Base-by-base conservation (phyloP, 1,284 basidiomycete genomes). In the Violaceomyces palustris region DNA sequence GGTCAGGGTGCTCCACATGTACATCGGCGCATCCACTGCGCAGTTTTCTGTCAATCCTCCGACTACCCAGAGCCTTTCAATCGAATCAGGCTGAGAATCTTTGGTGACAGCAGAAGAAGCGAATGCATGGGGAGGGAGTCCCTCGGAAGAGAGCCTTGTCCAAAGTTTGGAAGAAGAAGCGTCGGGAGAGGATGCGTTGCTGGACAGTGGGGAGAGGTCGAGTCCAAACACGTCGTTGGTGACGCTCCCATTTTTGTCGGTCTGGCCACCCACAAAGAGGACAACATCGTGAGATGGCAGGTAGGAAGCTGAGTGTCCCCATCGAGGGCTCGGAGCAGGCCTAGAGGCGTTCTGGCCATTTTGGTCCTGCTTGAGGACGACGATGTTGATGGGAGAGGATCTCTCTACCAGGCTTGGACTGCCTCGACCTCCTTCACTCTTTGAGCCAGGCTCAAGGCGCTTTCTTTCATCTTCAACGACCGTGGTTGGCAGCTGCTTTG, bases 231-330 rank as follows among this genome's bases (percentile, higher is more conserved):
- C 64, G 19, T 65, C 47, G 37, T 60, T 50, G 4, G 67, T 67
- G 15, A 66, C 48, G n/a, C 31, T 50, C 1, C 47, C 44, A 15
- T 38, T 19, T 23, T 43, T 24, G 25, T 45, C 52, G 30, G 71
- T 54, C 30, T 73, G 70, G 2, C 69, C 70, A 12, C 69, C 69
- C 8, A 73, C 50, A 19, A 72, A 41, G 18, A 70, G 43, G 19
- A 73, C 42, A 1, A 45, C 23, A 28, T 57, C 52, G 49, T 57
- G 54, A 1, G 29, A 21, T 14, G 45, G 39, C 12, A 57, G 37
- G 31, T 34, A 57, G 5, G 54, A 49, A 18, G 54, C 45, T 11
- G 54, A 48, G 18, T 57, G 54, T 14, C 54, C 54, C 54, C 54
- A 57, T 2, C 54, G 49, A n/a, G n/a, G n/a, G n/a, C n/a, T n/a